Percentiles rank a stretch among this genome's conserved stretches.
phyloP scores from a whole-genome alignment of 768 basidiomycete species.

The Macrolepiota dolichaula region DNA sequence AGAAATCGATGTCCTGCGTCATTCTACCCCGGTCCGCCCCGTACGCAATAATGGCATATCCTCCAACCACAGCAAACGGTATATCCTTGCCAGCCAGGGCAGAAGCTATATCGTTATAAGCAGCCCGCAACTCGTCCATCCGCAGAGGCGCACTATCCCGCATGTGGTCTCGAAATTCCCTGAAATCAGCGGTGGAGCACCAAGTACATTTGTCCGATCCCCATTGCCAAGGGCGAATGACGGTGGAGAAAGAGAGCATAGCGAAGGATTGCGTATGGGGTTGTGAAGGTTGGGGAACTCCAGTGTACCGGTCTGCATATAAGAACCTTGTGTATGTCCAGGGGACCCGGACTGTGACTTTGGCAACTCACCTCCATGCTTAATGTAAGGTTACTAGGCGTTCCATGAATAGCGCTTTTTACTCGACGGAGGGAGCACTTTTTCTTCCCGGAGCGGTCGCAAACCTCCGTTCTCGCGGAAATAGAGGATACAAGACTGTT shows the following conservation, averaged over 20 bases:
- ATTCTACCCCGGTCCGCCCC: not conserved
- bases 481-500: not conserved
- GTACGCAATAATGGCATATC: not conserved
- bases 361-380: not conserved
- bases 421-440: not conserved
- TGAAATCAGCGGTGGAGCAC: not conserved
- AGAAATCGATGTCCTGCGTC: not conserved
- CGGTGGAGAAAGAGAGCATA: not conserved
- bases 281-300: not conserved
- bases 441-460: not conserved
- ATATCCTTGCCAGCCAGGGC: not conserved
- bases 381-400: not conserved
- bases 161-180: not conserved
- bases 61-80: not conserved
- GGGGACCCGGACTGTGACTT: not conserved
- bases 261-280: not conserved
- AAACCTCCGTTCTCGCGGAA: conserved; percentile 2
- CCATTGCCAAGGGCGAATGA: not conserved
- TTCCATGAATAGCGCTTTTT: not conserved
- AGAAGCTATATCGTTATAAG: not conserved
- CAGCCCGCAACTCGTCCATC: not conserved
- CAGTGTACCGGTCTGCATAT: not conserved
- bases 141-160: not conserved
- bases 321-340: not conserved
- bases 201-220: not conserved